phyloP scores from a whole-genome alignment of 2,329 filamentous ascomycete species.

The Phaeosphaeria sp. region DNA sequence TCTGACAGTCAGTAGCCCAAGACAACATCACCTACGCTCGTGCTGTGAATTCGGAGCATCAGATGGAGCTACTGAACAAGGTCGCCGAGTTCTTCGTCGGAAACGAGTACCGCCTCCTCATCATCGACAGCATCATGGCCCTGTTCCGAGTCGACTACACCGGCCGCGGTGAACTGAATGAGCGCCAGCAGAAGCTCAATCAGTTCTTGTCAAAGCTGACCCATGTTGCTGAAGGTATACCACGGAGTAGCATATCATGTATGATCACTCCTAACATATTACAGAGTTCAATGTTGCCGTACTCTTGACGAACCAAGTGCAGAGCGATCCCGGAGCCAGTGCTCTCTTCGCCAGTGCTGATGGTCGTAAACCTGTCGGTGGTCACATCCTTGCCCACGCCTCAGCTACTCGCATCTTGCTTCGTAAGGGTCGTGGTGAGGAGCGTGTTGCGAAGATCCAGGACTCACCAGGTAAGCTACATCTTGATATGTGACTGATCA shows the following conservation, averaged over 20 bases:
- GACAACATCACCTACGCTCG: conserved; percentile 73
- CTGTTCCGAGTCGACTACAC: conserved; percentile 72
- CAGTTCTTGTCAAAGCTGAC: conserved; percentile 69
- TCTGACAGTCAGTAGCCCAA: conserved; percentile 63
- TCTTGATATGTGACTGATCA: too few relatives aligned
- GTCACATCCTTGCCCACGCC: conserved; percentile 73
- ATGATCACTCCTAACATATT: conserved; percentile 1
- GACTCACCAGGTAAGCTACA: conserved; percentile 66
- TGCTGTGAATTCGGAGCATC: conserved; percentile 70
- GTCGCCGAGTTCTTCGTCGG: conserved; percentile 67
- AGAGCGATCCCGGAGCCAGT: conserved; percentile 73
- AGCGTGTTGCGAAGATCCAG: conserved; percentile 73
- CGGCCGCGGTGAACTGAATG: conserved; percentile 71
- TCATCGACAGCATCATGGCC: conserved; percentile 75
- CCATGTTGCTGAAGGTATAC: conserved; percentile 67
- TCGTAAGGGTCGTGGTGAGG: conserved; percentile 72
- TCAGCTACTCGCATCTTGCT: conserved; percentile 71
- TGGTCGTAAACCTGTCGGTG: conserved; percentile 71
- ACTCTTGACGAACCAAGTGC: conserved; percentile 71
- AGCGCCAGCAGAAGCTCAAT: conserved; percentile 72
- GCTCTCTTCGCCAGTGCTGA: conserved; percentile 72
- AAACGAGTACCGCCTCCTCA: conserved; percentile 69
- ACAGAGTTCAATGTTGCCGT: conserved; percentile 70
- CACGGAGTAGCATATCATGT: neutral
- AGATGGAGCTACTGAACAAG: conserved; percentile 68